Conservation (phyloP, 495 filamentous ascomycete genomes). For the Amphirosellinia nigrospora region DNA sequence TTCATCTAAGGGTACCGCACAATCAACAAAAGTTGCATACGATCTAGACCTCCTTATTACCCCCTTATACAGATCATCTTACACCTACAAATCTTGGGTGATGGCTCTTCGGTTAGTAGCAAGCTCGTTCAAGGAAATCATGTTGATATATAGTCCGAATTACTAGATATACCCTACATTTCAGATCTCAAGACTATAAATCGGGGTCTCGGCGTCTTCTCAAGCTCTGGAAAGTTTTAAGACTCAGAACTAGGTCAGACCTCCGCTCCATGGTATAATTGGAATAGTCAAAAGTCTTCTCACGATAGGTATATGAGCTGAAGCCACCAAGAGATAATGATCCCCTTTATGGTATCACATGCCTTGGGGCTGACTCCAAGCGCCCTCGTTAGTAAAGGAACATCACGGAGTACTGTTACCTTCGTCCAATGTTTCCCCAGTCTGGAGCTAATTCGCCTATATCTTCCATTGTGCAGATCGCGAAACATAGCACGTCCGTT, state of each 20-base stretch:
- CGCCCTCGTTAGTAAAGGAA: not conserved
- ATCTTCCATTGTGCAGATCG: conserved; percentile 12
- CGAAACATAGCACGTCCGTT: conserved; percentile 8
- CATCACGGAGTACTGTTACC: not conserved
- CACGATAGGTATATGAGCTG: not conserved
- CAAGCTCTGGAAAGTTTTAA: not conserved
- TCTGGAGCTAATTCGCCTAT: conserved; percentile 1
- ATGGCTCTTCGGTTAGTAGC: not conserved
- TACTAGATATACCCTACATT: not conserved
- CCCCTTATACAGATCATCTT: conserved; percentile 8
- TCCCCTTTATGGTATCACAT: conserved; percentile 5
- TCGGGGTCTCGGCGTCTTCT: not conserved
- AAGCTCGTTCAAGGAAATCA: not conserved
- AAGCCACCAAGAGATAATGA: conserved; percentile 3
- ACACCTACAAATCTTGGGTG: conserved; percentile 4
- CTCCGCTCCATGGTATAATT: not conserved
- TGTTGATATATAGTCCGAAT: not conserved
- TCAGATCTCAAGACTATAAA: not conserved
- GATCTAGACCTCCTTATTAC: conserved; percentile 7
- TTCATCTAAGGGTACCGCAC: conserved; percentile 2
- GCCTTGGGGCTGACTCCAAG: conserved; percentile 7
- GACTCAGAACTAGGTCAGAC: not conserved
- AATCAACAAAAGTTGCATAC: conserved; percentile 16
- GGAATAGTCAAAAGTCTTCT: not conserved
- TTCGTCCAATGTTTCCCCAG: conserved; percentile 6